Percentiles rank a stretch among this genome's conserved stretches.
Evolutionary conservation across 2,329 filamentous ascomycete species (phyloP).

Genomic region (Diaporthe ilicicola): DNA sequence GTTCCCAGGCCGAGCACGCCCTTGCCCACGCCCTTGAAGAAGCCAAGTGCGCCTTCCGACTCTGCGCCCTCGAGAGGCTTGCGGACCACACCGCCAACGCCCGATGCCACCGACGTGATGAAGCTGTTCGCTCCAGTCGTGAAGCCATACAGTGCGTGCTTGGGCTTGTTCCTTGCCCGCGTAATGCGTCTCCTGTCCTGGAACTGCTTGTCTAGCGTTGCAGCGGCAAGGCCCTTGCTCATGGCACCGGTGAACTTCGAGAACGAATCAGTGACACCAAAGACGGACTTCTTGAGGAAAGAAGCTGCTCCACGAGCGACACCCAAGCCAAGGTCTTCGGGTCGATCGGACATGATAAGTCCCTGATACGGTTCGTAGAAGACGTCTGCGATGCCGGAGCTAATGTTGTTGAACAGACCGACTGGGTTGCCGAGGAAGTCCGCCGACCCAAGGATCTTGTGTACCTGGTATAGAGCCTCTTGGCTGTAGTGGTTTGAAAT

Average conservation of each 20-base stretch:
- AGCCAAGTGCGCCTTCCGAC: constrained; percentile 91
- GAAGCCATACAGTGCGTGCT: constrained; percentile 96
- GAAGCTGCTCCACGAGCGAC: constrained; percentile 97
- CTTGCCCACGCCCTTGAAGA: constrained; percentile 98
- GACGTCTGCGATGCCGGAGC: constrained; percentile 95
- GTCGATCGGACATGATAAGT: constrained; percentile 93
- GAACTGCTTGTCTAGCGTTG: constrained; percentile 97
- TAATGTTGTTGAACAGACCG: constrained; percentile 97
- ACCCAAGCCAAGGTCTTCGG: constrained; percentile 92
- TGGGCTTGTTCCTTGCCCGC: constrained; percentile 89
- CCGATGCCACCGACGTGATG: constrained; percentile 89
- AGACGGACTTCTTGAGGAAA: constrained; percentile 98
- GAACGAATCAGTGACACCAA: constrained; percentile 96
- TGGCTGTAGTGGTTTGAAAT: constrained; percentile 96
- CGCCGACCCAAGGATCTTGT: constrained; percentile 95
- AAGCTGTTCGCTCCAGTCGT: constrained; percentile 96
- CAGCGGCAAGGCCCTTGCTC: constrained; percentile 93
- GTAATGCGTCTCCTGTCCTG: constrained; percentile 96
- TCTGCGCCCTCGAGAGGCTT: constrained; percentile 96
- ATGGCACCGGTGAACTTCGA: constrained; percentile 98
- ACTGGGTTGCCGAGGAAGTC: constrained; percentile 98
- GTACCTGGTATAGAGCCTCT: constrained; percentile 93
- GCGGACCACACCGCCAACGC: constrained; percentile 89
- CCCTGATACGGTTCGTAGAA: constrained; percentile 99
- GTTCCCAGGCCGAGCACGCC: constrained; percentile 93